Evolutionary conservation across 805 yeast genomes (phyloP).

Genomic region (Pichia deserticola): DNA sequence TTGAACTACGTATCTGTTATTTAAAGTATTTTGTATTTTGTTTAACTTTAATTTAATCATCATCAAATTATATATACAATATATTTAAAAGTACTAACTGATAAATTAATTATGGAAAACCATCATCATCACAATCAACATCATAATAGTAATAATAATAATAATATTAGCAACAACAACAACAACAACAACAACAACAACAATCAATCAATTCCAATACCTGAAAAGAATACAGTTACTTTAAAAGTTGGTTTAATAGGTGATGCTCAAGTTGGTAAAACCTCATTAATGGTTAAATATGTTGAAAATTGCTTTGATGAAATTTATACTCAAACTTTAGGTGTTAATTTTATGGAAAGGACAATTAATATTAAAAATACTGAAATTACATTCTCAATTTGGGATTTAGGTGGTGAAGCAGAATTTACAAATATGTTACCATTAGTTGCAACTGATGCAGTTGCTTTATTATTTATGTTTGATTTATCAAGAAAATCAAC

Average conservation of each 20-base stretch:
- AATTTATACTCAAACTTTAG: slow-evolving; percentile 86
- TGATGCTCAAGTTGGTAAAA: slow-evolving; percentile 93
- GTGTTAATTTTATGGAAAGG: slow-evolving; percentile 93
- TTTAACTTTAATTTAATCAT: no score
- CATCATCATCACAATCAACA: neutral
- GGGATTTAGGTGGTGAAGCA: slow-evolving; percentile 95
- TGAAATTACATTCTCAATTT: slow-evolving; percentile 81
- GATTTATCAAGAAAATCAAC: slow-evolving; percentile 85
- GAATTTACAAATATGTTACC: slow-evolving; percentile 96
- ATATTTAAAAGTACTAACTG: neutral
- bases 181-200: no score
- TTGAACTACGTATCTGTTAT: no score
- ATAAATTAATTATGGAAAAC: no score
- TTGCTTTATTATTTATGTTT: slow-evolving; percentile 83
- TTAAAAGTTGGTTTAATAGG: slow-evolving; percentile 90
- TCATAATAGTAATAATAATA: neutral
- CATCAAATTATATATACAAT: no score
- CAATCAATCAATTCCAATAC: neutral
- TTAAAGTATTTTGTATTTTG: no score
- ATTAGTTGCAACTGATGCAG: slow-evolving; percentile 84
- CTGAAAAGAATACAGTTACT: slow-evolving; percentile 40
- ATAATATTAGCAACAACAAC: no score
- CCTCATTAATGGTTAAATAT: slow-evolving; percentile 92
- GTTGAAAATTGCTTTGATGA: slow-evolving; percentile 93
- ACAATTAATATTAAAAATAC: slow-evolving; percentile 78